Base-by-base conservation (phyloP, 495 filamentous ascomycete species). In the Aspergillus ellipticus region DNA sequence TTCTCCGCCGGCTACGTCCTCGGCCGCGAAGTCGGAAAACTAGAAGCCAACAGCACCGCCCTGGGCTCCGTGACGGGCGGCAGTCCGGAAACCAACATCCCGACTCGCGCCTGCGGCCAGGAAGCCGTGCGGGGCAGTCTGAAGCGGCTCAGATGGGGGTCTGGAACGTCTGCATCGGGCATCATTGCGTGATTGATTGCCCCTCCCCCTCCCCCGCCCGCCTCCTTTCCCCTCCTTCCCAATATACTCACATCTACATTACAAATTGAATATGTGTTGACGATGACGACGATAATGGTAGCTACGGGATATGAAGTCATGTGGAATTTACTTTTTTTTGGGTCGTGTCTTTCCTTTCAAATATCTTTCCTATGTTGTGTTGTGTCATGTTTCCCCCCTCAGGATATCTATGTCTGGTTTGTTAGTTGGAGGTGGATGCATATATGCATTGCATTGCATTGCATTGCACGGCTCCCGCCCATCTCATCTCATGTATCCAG, bases 1-100 rank as follows among this genome's bases (percentile, higher is more conserved):
- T 98, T 97, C 64, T 89, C 90, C 0, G 94, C 94, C 0, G 94
- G 94, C 0, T 97, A 96, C 63, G 89, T 89, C 10, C 82, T 96
- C 16, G 94, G 94, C 10, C 79, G 83, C 21, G 91, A 96, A 64
- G 88, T 90, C 1, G 90, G 90, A 0, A 78, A 83, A 26, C 74
- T 85, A 22, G 90, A 94, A 65, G 75, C 75, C 20, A 74, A 39
- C 35, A n/a, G 72, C 13, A 61, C 71, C 2, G 70, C 73, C 4
- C 70, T 76, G 9, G 68, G 60, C 6, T 61, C 57, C 6, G 54
- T 70, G 16, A 63, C 72, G 52, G 66, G 66, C 8, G 69, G 74
- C 31, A 59, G 70, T 46, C n/a, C n/a, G n/a, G n/a, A n/a, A n/a
- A n/a, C n/a, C n/a, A n/a, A n/a, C n/a, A 57, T 65, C 7, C 58